phyloP scores from a whole-genome alignment of 2,329 filamentous ascomycete genomes.

The Alternaria gansuensis region DNA sequence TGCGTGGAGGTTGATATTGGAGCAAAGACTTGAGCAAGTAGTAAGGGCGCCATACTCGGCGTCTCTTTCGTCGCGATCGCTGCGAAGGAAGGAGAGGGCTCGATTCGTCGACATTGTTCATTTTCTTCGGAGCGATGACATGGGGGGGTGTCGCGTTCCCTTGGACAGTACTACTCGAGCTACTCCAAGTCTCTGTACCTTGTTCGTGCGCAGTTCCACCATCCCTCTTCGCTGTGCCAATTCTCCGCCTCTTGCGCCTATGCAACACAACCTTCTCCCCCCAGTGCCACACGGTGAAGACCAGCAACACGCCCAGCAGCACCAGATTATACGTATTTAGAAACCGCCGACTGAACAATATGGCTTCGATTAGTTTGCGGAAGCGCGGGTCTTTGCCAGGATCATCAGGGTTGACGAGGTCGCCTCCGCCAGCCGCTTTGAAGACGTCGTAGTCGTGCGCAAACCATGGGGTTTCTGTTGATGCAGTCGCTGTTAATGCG shows the following conservation, averaged over 20 bases:
- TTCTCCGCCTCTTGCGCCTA: slow-evolving; percentile 22
- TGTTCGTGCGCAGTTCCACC: slow-evolving; percentile 12
- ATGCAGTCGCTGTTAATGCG: slow-evolving; percentile 38
- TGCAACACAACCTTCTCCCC: slow-evolving; percentile 36
- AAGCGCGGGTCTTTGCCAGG: slow-evolving; percentile 51
- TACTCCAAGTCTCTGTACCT: slow-evolving; percentile 44
- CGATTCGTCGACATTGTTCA: slow-evolving; percentile 38
- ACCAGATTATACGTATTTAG: slow-evolving; percentile 54
- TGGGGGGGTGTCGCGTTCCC: slow-evolving; percentile 49
- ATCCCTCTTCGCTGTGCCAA: neutral
- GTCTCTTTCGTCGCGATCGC: slow-evolving; percentile 8
- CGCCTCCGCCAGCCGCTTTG: slow-evolving; percentile 18
- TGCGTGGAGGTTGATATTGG: slow-evolving; percentile 66
- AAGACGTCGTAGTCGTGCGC: slow-evolving; percentile 14
- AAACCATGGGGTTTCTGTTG: slow-evolving; percentile 31
- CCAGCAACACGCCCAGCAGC: slow-evolving; percentile 48
- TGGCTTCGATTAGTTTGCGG: slow-evolving; percentile 48
- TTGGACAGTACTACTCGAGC: slow-evolving; percentile 53
- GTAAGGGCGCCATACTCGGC: slow-evolving; percentile 31
- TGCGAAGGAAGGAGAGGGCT: slow-evolving; percentile 45
- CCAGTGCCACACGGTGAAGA: slow-evolving; percentile 53
- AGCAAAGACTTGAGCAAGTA: slow-evolving; percentile 48
- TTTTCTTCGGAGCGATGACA: slow-evolving; percentile 24
- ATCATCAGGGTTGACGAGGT: slow-evolving; percentile 40
- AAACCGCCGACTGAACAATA: slow-evolving; percentile 53